Evolutionary conservation across 1,139 yeast genomes (phyloP), one percentile per base, ranked within the genome.

Genomic region (Citeromyces hawaiiensis): DNA sequence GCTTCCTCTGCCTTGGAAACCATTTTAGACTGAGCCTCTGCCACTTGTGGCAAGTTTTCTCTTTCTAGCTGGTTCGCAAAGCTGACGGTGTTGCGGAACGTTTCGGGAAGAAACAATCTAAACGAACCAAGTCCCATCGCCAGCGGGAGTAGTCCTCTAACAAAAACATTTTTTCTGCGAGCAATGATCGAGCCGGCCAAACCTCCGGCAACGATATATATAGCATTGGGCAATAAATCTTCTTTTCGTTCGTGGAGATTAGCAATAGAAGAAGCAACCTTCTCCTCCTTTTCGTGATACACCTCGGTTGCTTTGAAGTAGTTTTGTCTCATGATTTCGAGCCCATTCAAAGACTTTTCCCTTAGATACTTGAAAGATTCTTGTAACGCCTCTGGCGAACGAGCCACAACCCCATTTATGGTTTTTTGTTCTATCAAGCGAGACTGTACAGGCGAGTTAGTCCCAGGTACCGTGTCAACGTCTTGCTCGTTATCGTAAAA

Each of bases 171-270:
- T 45, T 85, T 70, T 51, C 78, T 78, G 53, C 95, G 85, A 3
- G 94, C 76, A 39, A 83, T 56, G 38, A 91, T 77, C 23, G 85
- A 73, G 40, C 96, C 97, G 4, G 93, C 65, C 50, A 88, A 69
- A 2, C 78, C 69, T n/a, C 88, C 91, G 35, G 87, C 74, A 10
- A 75, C 53, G 21, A 85, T 67, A 53, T 83, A 87, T 21, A 85
- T 61, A 4, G 80, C 61, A 44, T 85, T 86, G 9, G 96, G 94
- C 37, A 83, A 64, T 40, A 88, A 60, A 44, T 77, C 83, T 58
- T 87, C 97, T 39, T 71, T 64, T 47, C 70, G 76, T 48, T 76
- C 72, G 57, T 83, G 91, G 48, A 91, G 66, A 16, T 67, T 67
- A 23, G 91, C 72, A 14, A 87, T 61, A 1, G 94, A 80, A 27